Conservation (phyloP, 257 asterid species). For the Lycium barbarum region DNA sequence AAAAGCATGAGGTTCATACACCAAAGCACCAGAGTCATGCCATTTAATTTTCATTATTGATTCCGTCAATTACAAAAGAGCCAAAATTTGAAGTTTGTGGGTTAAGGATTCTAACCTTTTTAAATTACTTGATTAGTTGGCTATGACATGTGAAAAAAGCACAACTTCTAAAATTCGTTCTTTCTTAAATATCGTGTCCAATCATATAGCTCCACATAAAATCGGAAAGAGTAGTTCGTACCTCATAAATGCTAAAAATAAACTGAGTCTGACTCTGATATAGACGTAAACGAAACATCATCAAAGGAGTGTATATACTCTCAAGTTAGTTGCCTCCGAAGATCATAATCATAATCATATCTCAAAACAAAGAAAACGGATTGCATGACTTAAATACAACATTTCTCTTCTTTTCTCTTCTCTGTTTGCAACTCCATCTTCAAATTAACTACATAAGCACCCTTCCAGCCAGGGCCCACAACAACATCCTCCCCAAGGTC, state of each 20-base stretch:
- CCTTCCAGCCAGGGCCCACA: background rate
- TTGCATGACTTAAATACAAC: background rate
- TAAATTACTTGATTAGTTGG: no score
- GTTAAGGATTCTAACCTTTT: no score
- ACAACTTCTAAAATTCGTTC: no score
- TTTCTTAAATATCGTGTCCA: no score
- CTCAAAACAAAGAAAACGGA: background rate
- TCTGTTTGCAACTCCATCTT: constrained; percentile 14
- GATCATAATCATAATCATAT: background rate
- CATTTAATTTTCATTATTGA: no score
- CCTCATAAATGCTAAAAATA: background rate
- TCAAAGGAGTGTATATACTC: background rate
- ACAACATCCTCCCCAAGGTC: background rate
- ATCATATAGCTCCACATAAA: no score
- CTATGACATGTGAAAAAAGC: no score
- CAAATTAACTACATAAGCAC: background rate
- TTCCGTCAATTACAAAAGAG: no score
- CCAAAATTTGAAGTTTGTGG: no score
- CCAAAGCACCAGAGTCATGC: no score
- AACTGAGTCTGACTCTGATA: background rate
- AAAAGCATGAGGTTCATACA: no score
- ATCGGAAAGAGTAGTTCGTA: background rate
- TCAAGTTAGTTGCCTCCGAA: background rate
- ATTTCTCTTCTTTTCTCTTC: background rate
- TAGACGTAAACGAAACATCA: background rate